A percentile compares a stretch with the other conserved stretches of the same genome.
These are phyloP conservation scores for Citrullus amarus DNA, from an alignment of 306 rosid species.

Conservation along the genomic window DNA sequence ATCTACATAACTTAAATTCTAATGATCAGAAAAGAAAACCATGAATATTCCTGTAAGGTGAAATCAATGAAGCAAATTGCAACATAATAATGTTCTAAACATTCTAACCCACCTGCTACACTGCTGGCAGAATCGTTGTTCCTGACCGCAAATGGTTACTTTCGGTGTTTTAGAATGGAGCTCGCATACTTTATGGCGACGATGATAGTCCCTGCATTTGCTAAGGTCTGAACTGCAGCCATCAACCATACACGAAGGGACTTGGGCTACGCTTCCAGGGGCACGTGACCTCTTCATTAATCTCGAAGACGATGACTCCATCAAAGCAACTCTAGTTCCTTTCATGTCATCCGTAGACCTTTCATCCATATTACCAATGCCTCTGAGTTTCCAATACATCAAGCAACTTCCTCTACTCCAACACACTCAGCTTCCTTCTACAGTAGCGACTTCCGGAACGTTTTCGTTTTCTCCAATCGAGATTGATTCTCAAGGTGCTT, in stretches of 20 bases:
- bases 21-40: background rate
- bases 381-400: background rate
- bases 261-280: slow-evolving; percentile 28
- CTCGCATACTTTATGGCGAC: slow-evolving; percentile 78
- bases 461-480: background rate
- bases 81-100: background rate
- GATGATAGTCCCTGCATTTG: slow-evolving; percentile 72
- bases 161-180: slow-evolving; percentile 67
- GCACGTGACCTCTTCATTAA: slow-evolving; percentile 43
- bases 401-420: slow-evolving; percentile 1
- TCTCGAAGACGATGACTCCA: slow-evolving; percentile 24
- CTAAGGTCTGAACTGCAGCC: slow-evolving; percentile 71
- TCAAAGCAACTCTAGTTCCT: background rate
- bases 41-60: background rate
- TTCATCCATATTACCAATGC: slow-evolving; percentile 8
- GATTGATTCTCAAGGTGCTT: background rate
- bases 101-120: slow-evolving; percentile 62
- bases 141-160: slow-evolving; percentile 53
- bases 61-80: background rate
- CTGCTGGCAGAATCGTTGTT: slow-evolving; percentile 89
- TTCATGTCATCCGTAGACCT: slow-evolving; percentile 11
- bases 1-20: background rate
- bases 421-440: slow-evolving; percentile 4
- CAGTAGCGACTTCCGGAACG: background rate
- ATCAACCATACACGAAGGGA: slow-evolving; percentile 56